Conservation (phyloP, 2,329 filamentous ascomycete species). For the Monosporascus sp. region DNA sequence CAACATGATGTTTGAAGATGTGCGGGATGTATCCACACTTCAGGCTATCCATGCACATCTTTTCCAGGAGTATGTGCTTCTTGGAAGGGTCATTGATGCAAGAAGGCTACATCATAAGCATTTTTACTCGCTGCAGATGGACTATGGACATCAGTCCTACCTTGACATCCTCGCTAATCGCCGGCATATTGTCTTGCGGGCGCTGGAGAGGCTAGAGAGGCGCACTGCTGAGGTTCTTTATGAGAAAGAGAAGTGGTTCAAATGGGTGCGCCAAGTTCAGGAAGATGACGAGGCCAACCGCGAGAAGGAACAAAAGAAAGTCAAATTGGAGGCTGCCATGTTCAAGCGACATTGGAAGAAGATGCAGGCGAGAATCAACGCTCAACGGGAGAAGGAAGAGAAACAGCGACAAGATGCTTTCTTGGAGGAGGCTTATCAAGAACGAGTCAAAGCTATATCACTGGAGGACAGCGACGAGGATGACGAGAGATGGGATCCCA, state of each 20-base stretch:
- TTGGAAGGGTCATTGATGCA: constrained; percentile 19
- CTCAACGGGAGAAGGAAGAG: constrained; percentile 34
- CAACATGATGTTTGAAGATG: constrained; percentile 32
- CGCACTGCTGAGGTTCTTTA: constrained; percentile 38
- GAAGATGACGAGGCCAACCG: constrained; percentile 37
- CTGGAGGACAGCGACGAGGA: constrained; percentile 24
- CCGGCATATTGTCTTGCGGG: constrained; percentile 25
- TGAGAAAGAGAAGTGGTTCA: constrained; percentile 40
- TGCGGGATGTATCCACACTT: constrained; percentile 31
- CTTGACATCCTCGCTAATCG: constrained; percentile 25
- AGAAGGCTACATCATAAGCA: constrained; percentile 24
- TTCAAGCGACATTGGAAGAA: constrained; percentile 42
- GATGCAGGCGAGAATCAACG: constrained; percentile 31
- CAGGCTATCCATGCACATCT: constrained; percentile 34
- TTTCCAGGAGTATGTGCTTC: constrained; percentile 26
- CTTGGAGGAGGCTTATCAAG: constrained; percentile 35
- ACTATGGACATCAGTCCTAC: constrained; percentile 27
- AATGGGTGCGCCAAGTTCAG: constrained; percentile 40
- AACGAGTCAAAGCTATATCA: constrained; percentile 28
- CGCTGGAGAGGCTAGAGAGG: constrained; percentile 36
- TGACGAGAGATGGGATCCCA: constrained; percentile 41
- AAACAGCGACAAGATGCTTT: constrained; percentile 36
- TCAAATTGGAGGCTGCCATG: constrained; percentile 41
- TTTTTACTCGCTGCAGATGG: constrained; percentile 23
- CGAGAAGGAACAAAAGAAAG: constrained; percentile 43